Evolutionary conservation across 768 basidiomycete species (phyloP), one percentile per base, ranked within the genome.

Genomic region (Fomitopsis pulvina): DNA sequence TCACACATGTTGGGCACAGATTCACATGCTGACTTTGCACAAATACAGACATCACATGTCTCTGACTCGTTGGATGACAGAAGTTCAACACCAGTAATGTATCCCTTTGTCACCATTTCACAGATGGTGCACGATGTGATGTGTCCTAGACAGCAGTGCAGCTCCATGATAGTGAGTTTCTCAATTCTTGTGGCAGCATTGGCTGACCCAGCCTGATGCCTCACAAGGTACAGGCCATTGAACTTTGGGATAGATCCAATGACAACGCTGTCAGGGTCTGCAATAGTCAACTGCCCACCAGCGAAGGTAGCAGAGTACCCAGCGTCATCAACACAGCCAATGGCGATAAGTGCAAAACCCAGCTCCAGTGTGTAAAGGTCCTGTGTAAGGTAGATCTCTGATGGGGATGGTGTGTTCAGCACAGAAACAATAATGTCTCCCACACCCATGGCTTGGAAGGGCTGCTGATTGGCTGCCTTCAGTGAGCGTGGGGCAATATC

Each of bases 11-110:
- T 60, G 2, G 64, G 57, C 4, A 62, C 62, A 0, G 68, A 56
- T 49, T 70, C 67, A 0, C 62, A 43, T 0, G 58, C 73, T 0
- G 63, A 58, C 48, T 76, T 77, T 0, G 66, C 74, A 50, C 70
- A 70, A 0, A 69, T 52, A 38, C 77, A 78, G 0, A 71, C 69
- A 12, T 72, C 60, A 52, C 76, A 77, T 1, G 51, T 41, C 56
- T 7, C 10, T n/a, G 71, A 52, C 16, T 52, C 52, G 7, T 22
- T 3, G 47, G 12, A 12, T 26, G 2, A 7, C 46, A 28, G 18
- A 72, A 51, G 6, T 48, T 43, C 41, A 2, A 71, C 39, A 1
- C 71, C 68, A 4, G 57, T 63, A 22, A 70, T 58, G 37, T 63
- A 58, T 9, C 62, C 65, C 2, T 66, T 57, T 6, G 38, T 11